phyloP scores from a whole-genome alignment of 768 basidiomycete species.

The Xerocomus potaroensis region DNA sequence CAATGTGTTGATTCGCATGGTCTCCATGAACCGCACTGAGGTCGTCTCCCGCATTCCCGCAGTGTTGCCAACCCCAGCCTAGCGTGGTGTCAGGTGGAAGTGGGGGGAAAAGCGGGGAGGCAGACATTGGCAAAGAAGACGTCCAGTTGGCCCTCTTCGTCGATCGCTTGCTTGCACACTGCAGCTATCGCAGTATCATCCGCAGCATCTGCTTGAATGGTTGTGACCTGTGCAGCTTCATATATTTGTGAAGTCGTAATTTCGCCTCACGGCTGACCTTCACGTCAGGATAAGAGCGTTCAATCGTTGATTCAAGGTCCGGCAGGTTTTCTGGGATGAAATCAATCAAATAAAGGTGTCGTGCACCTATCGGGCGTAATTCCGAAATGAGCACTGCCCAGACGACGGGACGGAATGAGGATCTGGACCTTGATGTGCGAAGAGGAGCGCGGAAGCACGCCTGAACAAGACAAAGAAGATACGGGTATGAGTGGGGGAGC shows the following conservation, averaged over 20 bases:
- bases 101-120: background rate
- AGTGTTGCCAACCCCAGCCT: constrained; percentile 65
- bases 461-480: constrained; percentile 33
- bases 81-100: constrained; percentile 1
- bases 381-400: constrained; percentile 2
- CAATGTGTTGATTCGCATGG: constrained; percentile 73
- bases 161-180: constrained; percentile 66
- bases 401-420: background rate
- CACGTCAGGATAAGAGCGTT: constrained; percentile 67
- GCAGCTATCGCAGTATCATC: constrained; percentile 64
- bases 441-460: constrained; percentile 66
- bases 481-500: constrained; percentile 10
- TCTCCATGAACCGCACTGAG: constrained; percentile 65
- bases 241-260: constrained; percentile 8
- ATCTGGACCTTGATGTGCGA: constrained; percentile 70
- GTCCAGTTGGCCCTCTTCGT: constrained; percentile 83
- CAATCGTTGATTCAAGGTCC: constrained; percentile 64
- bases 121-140: constrained; percentile 94
- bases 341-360: constrained; percentile 74
- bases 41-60: constrained; percentile 49
- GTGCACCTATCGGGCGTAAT: constrained; percentile 51
- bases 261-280: constrained; percentile 44
- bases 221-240: constrained; percentile 61
- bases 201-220: constrained; percentile 77
- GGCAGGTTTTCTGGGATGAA: constrained; percentile 65